Evolutionary conservation across 2,329 filamentous ascomycete genomes (phyloP).

Genomic region (Eutypella sp.): DNA sequence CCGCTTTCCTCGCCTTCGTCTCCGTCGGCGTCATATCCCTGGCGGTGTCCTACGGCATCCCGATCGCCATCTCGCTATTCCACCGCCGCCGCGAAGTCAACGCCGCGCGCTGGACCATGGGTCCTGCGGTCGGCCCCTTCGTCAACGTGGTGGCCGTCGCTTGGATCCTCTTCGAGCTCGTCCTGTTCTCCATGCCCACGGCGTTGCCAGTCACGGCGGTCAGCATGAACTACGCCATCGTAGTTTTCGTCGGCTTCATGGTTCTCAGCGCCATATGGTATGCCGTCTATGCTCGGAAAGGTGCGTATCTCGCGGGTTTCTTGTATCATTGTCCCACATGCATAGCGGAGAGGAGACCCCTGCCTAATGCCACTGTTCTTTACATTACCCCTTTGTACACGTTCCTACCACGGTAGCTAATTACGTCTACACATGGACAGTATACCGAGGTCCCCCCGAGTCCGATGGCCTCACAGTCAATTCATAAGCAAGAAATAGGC

Average conservation of each 20-base stretch:
- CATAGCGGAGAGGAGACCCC: too few species aligned
- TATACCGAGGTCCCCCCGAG: neutral
- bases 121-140: conserved; percentile 33
- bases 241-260: conserved; percentile 45
- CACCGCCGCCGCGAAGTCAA: conserved; percentile 41
- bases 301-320: conserved; percentile 26
- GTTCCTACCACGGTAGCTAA: neutral
- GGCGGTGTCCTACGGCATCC: conserved; percentile 51
- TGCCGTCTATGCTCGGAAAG: conserved; percentile 43
- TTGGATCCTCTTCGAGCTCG: conserved; percentile 48
- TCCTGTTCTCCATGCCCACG: conserved; percentile 43
- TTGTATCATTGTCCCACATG: neutral
- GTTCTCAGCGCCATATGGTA: conserved; percentile 41
- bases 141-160: conserved; percentile 41
- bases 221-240: conserved; percentile 47
- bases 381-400: neutral
- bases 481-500: neutral
- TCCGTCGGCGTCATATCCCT: conserved; percentile 51
- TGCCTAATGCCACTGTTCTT: too few species aligned
- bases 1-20: conserved; percentile 53
- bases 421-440: neutral
- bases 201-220: conserved; percentile 23
- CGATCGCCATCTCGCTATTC: conserved; percentile 46
- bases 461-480: neutral
- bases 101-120: conserved; percentile 44